Conservation (phyloP, 106 monocot species). For the Apostasia shenzhenica region DNA sequence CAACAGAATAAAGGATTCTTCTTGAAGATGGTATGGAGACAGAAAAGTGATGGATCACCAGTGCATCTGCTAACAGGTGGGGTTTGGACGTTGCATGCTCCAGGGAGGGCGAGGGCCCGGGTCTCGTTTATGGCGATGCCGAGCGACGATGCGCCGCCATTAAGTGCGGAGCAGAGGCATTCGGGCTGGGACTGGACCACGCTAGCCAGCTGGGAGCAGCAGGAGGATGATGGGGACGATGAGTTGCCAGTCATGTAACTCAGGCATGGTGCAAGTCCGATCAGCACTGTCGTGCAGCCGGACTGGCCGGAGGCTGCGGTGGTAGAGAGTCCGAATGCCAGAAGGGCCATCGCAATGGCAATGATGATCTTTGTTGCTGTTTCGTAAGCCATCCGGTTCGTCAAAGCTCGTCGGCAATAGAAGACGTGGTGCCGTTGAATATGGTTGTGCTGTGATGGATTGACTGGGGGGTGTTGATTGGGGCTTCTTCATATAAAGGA, state of each 20-base stretch:
- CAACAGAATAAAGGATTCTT: no score
- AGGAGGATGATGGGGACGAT: conserved; percentile 27
- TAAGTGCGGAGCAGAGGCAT: conserved; percentile 49
- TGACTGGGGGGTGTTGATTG: not conserved
- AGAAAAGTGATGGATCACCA: conserved; percentile 8
- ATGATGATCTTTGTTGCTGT: not conserved
- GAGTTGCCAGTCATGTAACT: conserved; percentile 34
- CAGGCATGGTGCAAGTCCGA: conserved; percentile 46
- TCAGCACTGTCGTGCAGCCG: conserved; percentile 27
- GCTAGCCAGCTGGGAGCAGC: conserved; percentile 45
- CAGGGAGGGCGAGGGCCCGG: conserved; percentile 10
- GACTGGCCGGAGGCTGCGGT: conserved; percentile 10
- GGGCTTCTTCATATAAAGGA: not conserved
- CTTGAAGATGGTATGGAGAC: no score
- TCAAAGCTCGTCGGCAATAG: not conserved
- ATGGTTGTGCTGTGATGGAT: not conserved
- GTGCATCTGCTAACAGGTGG: conserved; percentile 55
- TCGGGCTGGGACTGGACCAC: conserved; percentile 29
- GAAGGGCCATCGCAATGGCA: not conserved
- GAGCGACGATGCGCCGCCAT: conserved; percentile 19
- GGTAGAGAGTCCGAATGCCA: conserved; percentile 2
- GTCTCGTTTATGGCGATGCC: conserved; percentile 31
- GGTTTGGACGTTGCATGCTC: conserved; percentile 14
- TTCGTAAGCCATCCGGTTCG: not conserved
- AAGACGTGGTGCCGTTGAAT: not conserved